Conservation (phyloP, 1,284 basidiomycete genomes). For the Porogramme epimiltina region DNA sequence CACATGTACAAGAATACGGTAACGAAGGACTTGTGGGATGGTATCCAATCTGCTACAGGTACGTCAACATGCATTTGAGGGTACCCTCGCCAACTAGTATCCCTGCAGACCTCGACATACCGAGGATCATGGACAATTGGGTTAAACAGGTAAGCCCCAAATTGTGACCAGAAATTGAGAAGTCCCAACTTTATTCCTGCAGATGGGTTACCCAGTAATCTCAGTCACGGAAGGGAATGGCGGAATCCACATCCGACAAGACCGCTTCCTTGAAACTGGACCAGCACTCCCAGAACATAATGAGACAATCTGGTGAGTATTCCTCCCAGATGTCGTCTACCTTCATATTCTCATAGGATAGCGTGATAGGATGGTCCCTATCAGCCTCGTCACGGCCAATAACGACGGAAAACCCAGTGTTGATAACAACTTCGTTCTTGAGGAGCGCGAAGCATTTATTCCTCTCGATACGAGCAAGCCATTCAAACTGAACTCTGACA, state of each 20-base stretch:
- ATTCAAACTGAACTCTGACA: slow-evolving; percentile 90
- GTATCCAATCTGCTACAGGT: slow-evolving; percentile 79
- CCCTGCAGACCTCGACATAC: slow-evolving; percentile 64
- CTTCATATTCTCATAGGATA: not conserved
- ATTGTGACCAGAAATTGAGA: not conserved
- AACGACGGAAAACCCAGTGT: slow-evolving; percentile 58
- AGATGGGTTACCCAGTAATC: slow-evolving; percentile 88
- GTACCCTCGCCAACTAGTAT: not conserved
- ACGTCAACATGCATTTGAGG: not conserved
- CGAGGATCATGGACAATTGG: slow-evolving; percentile 91
- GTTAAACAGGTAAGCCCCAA: slow-evolving; percentile 74
- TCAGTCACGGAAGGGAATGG: slow-evolving; percentile 81
- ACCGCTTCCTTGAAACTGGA: slow-evolving; percentile 91
- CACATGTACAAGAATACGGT: slow-evolving; percentile 84
- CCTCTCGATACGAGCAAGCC: slow-evolving; percentile 70
- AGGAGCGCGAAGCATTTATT: slow-evolving; percentile 70
- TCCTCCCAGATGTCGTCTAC: not conserved
- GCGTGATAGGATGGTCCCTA: slow-evolving; percentile 71
- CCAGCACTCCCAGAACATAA: slow-evolving; percentile 82
- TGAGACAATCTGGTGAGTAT: slow-evolving; percentile 79
- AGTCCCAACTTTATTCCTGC: not conserved
- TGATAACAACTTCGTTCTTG: slow-evolving; percentile 70
- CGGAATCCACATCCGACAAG: slow-evolving; percentile 81
- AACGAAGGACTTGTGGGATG: slow-evolving; percentile 89
- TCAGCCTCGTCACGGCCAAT: slow-evolving; percentile 73